Evolutionary conservation across 2,329 filamentous ascomycete genomes (phyloP), one percentile per base, ranked within the genome.

Genomic region (Blumeria hordei): DNA sequence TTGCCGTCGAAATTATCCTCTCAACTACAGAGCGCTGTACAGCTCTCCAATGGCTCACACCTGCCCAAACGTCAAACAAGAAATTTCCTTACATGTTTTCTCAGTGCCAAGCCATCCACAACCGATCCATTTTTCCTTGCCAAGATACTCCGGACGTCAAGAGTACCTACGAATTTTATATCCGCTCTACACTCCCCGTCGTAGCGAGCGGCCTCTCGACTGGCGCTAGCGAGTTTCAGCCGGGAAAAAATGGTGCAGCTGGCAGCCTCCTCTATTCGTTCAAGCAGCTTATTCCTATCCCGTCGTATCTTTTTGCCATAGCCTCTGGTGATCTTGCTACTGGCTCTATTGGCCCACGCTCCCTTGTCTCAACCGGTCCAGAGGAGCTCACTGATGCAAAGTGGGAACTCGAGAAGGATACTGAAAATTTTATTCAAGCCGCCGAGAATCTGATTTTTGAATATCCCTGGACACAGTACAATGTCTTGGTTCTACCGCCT

Each of bases 131-230:
- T 58, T 94, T 96, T 68, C 92, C 92, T 6, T 96, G 90, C 69
- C 90, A 96, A 71, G 92, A 98, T 66, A 96, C 92, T 0, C 92
- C 92, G 3, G 90, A 95, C 66, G 85, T 95, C 63, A 98, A 98
- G 72, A 88, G 85, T n/a, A 93, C 88, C 1, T 88, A 88, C 69
- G 80, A 81, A 59, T 95, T 95, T 72, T 84, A 82, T 64, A 83
- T 98, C 64, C 81, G 80, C 32, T 95, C 88, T 28, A 80, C 83
- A 5, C 75, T 94, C 12, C 87, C 88, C 0, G 88, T 95, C n/a
- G 78, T 96, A 56, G 88, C 90, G 35, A 94, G 87, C 64, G 92
- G 92, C 55, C 74, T 96, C 16, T 69, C 74, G 6, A 71, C 72
- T 14, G 71, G 74, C 9, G 67, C 73, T 33, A 71, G 70, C 28